Evolutionary conservation across 768 basidiomycete genomes (phyloP), one percentile per base, ranked within the genome.

Genomic region (Rhodotorula kratochvilovae): DNA sequence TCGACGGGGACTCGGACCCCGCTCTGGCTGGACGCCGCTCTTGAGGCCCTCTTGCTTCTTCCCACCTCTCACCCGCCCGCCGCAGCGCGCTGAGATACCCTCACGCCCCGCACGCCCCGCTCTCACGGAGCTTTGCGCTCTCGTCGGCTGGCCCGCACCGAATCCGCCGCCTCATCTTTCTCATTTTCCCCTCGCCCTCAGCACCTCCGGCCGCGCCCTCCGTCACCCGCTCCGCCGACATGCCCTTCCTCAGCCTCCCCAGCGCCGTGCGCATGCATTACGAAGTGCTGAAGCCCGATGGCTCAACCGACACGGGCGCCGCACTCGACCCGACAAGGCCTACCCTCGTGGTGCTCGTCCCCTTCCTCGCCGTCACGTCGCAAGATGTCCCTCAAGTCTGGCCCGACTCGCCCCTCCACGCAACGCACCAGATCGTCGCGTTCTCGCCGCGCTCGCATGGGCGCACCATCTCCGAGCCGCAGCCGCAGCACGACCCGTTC

Each of bases 241-340:
- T 65, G 64, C 64, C 64, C 2, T 48, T 57, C 46, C 31, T 65
- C 35, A 46, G 27, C 33, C 45, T 65, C 3, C 64, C 64, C 25
- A 45, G 64, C 45, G 45, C 33, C 2, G 64, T 65, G 3, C 64
- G 55, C 15, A 57, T 65, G 64, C 46, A 35, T 35, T 65, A 58
- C 56, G 64, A 65, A 45, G 33, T 56, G 3, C 55, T 65, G n/a
- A 51, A 25, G 53, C 15, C 53, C 27, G 57, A 39, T 23, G 25
- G 33, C 21, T 33, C 56, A 3, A 35, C 2, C 55, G 13, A 6
- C 10, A 12, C 39, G 13, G 6, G 33, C 5, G 1, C 35, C 35
- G 7, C 21, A 16, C 27, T 39, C 56, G 64, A 56, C 55, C 36
- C 55, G 21, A 17, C 19, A 17, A 56, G 35, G 19, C 64, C 64